Evolutionary conservation across 306 rosid species (phyloP).

Genomic region (Prunus fruticosa): DNA sequence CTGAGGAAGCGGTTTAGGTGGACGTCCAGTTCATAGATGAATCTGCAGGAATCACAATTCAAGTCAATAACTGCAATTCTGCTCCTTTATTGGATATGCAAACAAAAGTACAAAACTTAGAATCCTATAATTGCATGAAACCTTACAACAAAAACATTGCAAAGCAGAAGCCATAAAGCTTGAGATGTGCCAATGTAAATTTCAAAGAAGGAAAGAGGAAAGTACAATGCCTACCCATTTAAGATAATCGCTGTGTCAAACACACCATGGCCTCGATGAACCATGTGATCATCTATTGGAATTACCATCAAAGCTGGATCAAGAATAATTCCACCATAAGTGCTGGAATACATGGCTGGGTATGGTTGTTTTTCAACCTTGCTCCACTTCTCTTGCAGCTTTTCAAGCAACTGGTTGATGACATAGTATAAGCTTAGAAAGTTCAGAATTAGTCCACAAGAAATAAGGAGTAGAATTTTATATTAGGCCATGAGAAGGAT

Average conservation of each 20-base stretch:
- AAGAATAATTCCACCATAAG: conserved; percentile 81
- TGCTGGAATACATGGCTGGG: conserved; percentile 85
- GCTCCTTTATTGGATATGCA: neutral
- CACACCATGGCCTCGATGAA: conserved; percentile 94
- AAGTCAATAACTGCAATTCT: neutral
- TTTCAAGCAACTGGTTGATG: conserved; percentile 64
- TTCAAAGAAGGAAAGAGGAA: neutral
- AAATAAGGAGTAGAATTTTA: neutral
- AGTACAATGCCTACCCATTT: conserved; percentile 47
- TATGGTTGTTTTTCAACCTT: conserved; percentile 60
- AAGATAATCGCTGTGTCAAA: conserved; percentile 76
- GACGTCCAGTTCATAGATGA: conserved; percentile 78
- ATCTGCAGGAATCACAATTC: conserved; percentile 31
- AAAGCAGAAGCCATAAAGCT: neutral
- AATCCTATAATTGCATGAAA: neutral
- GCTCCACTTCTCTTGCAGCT: conserved; percentile 73
- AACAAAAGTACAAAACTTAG: neutral
- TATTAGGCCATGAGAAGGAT: neutral
- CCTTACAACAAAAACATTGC: neutral
- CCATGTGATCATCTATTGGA: conserved; percentile 93
- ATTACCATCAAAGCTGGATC: conserved; percentile 90
- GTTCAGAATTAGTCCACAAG: neutral
- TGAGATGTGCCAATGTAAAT: neutral
- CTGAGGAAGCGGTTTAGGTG: conserved; percentile 77
- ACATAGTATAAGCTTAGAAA: neutral